phyloP scores from a whole-genome alignment of 225 moss, liverwort and hornwort genomes.

The Polytrichum commune region DNA sequence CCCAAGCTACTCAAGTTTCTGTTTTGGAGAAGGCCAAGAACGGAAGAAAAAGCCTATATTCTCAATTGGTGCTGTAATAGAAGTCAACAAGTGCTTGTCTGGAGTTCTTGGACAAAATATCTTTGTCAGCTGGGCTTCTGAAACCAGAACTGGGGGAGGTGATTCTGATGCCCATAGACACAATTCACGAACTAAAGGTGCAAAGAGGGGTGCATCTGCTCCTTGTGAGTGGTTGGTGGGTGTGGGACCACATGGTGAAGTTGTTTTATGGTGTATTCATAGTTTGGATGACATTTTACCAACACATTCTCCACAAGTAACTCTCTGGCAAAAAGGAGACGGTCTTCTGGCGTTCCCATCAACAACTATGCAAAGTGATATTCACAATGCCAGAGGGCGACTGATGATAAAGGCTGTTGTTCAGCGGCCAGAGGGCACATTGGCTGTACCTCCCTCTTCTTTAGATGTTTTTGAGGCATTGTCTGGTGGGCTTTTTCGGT shows the following conservation, averaged over 20 bases:
- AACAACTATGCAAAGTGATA: conserved; percentile 16
- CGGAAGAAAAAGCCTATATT: conserved; percentile 77
- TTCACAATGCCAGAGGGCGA: conserved; percentile 41
- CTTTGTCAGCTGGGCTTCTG: conserved; percentile 77
- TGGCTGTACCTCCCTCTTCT: conserved; percentile 81
- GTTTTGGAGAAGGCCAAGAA: conserved; percentile 39
- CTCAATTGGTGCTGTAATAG: conserved; percentile 83
- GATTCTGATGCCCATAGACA: conserved; percentile 30
- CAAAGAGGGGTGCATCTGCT: conserved; percentile 41
- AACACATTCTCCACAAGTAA: conserved; percentile 65
- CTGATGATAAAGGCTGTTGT: conserved; percentile 79
- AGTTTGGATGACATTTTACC: conserved; percentile 90
- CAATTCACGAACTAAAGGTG: conserved; percentile 25
- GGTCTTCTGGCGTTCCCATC: conserved; percentile 59
- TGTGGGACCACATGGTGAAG: conserved; percentile 78
- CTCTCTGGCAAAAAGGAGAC: conserved; percentile 77
- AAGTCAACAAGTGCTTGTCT: conserved; percentile 69
- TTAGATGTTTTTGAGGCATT: conserved; percentile 89
- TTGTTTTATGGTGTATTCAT: conserved; percentile 90
- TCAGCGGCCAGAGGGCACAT: conserved; percentile 74
- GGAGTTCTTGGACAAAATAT: conserved; percentile 73
- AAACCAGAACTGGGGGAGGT: conserved; percentile 56
- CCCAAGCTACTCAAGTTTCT: conserved; percentile 54
- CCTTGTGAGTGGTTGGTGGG: conserved; percentile 90
- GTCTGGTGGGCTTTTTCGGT: conserved; percentile 76